phyloP scores from a whole-genome alignment of 352 stramenopile species.

The Pythium dissotocum region DNA sequence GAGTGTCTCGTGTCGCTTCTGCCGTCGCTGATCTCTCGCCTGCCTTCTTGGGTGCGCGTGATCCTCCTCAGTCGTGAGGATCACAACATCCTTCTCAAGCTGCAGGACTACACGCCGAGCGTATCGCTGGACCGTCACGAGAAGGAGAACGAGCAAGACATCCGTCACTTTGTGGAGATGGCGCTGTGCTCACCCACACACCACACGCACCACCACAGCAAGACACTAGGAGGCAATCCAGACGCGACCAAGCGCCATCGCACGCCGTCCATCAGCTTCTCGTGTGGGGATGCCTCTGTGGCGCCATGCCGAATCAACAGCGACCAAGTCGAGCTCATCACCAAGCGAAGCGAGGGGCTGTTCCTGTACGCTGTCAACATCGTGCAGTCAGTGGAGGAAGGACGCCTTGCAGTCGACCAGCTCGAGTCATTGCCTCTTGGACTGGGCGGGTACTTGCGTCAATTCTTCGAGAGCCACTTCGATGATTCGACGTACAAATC shows the following conservation, averaged over 20 bases:
- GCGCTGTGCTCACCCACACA: slow-evolving; percentile 16
- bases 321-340: slow-evolving; percentile 52
- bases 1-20: slow-evolving; percentile 68
- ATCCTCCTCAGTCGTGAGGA: slow-evolving; percentile 70
- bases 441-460: slow-evolving; percentile 64
- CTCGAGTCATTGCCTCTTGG: slow-evolving; percentile 58
- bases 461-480: slow-evolving; percentile 78
- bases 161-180: slow-evolving; percentile 33
- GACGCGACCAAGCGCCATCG: slow-evolving; percentile 8
- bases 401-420: slow-evolving; percentile 46
- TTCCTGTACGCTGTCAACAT: slow-evolving; percentile 82
- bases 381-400: slow-evolving; percentile 59
- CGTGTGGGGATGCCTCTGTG: background rate
- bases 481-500: slow-evolving; percentile 50
- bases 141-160: slow-evolving; percentile 54
- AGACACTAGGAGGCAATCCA: background rate
- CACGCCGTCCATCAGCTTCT: slow-evolving; percentile 19
- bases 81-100: slow-evolving; percentile 49
- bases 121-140: slow-evolving; percentile 48
- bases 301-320: slow-evolving; percentile 21
- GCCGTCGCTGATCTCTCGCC: slow-evolving; percentile 43
- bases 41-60: slow-evolving; percentile 70
- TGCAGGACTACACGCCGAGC: slow-evolving; percentile 52
- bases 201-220: slow-evolving; percentile 6
- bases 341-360: slow-evolving; percentile 56